Base-by-base conservation (phyloP, 2,329 filamentous ascomycete genomes). In the Coleophoma cylindrospora region DNA sequence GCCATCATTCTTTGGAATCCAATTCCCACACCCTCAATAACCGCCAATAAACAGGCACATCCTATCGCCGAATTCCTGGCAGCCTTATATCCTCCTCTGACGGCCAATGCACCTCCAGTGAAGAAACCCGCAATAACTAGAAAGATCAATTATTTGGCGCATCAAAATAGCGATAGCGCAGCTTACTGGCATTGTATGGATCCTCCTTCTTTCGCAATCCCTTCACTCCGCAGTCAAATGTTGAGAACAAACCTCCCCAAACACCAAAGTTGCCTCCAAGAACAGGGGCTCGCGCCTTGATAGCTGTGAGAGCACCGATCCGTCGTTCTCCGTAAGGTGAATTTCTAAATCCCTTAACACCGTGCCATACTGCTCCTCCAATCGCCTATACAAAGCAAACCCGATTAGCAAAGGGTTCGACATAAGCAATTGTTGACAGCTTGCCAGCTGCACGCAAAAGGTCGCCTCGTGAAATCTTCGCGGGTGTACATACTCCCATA, bases 231-330 rank as follows among this genome's bases (percentile, higher is more conserved):
- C 94, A 99, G 74, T 99, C 94, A 66, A 92, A 97, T 54, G 90
- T 95, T 62, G 85, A 90, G 78, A 97, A 97, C 51, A 97, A 76
- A 59, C 94, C 94, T 67, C 94, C 92, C 92, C 94, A 97, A 50
- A 95, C 90, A 63, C 92, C 92, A 64, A 97, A 99, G 77, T 99
- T 99, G 64, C 94, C 94, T 65, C 94, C 94, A 44, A 97, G 81
- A 34, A 97, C 92, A 2, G 94, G 94, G 40, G 94, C 94, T 67
- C 94, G 87, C 67, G 94, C 91, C 79, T 99, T 99, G 73, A 99
- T 91, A 53, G 94, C 94, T 63, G 92, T 96, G 73, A 99, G 80
- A 61, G 94, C 89, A 68, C 94, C 94, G 77, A 97, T 92, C 70
- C 92, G 82, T 68, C 94, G 83, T 77, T 99, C 94, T 68, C 94